A percentile compares a stretch with the other conserved stretches of the same genome.
Evolutionary conservation across 73 alveolate species (phyloP).

Genomic region (Paramecium primaurelia): DNA sequence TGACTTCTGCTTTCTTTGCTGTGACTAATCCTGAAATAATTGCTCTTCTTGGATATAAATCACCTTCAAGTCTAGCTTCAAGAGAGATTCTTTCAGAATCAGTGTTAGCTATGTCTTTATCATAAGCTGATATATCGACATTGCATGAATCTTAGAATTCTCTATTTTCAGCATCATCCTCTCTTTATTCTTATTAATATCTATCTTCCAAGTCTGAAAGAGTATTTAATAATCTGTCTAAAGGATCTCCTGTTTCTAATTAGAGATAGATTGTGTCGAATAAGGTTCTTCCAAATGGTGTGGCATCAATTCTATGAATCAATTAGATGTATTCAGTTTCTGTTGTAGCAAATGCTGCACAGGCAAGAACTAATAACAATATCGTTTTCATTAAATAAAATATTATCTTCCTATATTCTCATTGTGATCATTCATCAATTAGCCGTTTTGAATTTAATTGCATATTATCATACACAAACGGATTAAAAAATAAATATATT

Average conservation of each 20-base stretch:
- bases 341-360: constrained; percentile 17
- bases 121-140: constrained; percentile 9
- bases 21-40: not conserved
- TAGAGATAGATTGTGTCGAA: constrained; percentile 20
- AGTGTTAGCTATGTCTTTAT: constrained; percentile 18
- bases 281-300: constrained; percentile 30
- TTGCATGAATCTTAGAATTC: constrained; percentile 40
- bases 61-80: constrained; percentile 51
- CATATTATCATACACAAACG: not conserved
- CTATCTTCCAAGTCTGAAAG: constrained; percentile 30
- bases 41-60: constrained; percentile 37
- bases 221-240: constrained; percentile 14
- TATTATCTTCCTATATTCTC: not conserved
- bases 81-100: not conserved
- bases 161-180: constrained; percentile 35
- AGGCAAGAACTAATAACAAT: constrained; percentile 4
- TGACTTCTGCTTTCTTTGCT: constrained; percentile 46
- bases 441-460: not conserved
- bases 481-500: not conserved
- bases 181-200: constrained; percentile 19
- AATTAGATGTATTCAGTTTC: constrained; percentile 21
- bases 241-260: constrained; percentile 44
- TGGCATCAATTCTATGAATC: constrained; percentile 28
- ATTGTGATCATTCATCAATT: not conserved
- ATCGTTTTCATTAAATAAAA: constrained; percentile 13